Evolutionary conservation across 2,329 filamentous ascomycete species (phyloP).

Genomic region (Lomentospora prolificans): DNA sequence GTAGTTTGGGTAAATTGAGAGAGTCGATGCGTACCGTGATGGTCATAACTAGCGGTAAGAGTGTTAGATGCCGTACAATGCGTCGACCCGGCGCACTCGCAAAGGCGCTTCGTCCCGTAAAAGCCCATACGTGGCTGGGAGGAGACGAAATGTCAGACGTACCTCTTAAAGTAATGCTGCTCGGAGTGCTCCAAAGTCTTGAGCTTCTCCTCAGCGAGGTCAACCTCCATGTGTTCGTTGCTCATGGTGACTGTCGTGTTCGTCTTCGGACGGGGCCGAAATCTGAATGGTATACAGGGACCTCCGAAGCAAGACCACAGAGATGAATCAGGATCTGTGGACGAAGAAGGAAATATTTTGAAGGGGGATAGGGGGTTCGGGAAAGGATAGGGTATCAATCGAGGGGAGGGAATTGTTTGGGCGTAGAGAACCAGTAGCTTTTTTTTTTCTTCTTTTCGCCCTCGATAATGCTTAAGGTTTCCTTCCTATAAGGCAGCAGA

Average conservation of each 20-base stretch:
- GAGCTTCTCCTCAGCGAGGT: slow-evolving; percentile 52
- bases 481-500: background rate
- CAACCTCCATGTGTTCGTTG: slow-evolving; percentile 46
- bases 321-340: background rate
- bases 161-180: slow-evolving; percentile 99
- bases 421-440: background rate
- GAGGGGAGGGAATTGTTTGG: background rate
- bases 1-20: slow-evolving; percentile 15
- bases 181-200: slow-evolving; percentile 82
- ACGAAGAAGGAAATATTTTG: background rate
- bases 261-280: background rate
- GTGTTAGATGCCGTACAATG: background rate
- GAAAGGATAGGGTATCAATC: background rate
- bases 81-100: background rate
- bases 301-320: background rate
- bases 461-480: background rate
- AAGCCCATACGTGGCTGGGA: too few species aligned
- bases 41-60: slow-evolving; percentile 66
- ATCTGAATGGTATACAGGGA: background rate
- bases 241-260: slow-evolving; percentile 22
- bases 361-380: background rate
- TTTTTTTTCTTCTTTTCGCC: slow-evolving; percentile 3
- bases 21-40: slow-evolving; percentile 61
- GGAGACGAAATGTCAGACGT: slow-evolving; percentile 12
- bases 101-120: too few species aligned